Base-by-base conservation (phyloP, 306 rosid genomes). In the Delonix regia region DNA sequence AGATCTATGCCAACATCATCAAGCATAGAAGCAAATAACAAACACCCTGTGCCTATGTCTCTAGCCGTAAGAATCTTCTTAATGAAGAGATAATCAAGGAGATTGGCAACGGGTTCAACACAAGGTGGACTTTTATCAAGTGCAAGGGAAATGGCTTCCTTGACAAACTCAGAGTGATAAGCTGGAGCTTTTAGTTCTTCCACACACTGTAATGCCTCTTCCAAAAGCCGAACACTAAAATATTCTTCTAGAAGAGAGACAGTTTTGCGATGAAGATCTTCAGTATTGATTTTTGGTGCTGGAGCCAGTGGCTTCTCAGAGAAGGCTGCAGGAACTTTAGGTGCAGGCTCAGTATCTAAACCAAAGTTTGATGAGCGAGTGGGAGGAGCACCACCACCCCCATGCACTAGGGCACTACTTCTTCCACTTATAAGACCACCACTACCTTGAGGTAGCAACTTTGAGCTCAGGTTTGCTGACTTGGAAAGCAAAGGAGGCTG, bases 151-250 rank as follows among this genome's bases (percentile, higher is more conserved):
- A 96, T 85, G 33, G 98, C 88, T 81, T 96, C 98, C 86, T 93
- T 96, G 65, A 96, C 98, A 83, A 96, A 33, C 88, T 96, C 98
- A 4, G 92, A 90, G 80, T 93, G 78, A 82, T 86, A 90, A 63
- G 84, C 77, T 7, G 98, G 96, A 19, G 93, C 65, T 41, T 83
- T 86, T 5, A 96, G 89, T 76, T 96, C 99, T 87, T 93, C 98
- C 87, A 96, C 94, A n/a, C 97, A 91, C 81, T 80, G 92, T 60
- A 91, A 81, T 7, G 99, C 98, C 89, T 96, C 99, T 3, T 91
- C 97, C 86, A 96, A 83, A 28, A 91, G 73, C 81, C 83, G 64
- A 21, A 96, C 51, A 65, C 78, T 61, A 82, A 93, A 96, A 80
- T 91, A 96, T 69, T 93, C 97, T 77, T 96, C 94, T 69, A 96